A percentile compares a stretch with the other conserved stretches of the same genome.
Conservation (phyloP, 78 protist genomes). For the Isochrysis galbana region DNA sequence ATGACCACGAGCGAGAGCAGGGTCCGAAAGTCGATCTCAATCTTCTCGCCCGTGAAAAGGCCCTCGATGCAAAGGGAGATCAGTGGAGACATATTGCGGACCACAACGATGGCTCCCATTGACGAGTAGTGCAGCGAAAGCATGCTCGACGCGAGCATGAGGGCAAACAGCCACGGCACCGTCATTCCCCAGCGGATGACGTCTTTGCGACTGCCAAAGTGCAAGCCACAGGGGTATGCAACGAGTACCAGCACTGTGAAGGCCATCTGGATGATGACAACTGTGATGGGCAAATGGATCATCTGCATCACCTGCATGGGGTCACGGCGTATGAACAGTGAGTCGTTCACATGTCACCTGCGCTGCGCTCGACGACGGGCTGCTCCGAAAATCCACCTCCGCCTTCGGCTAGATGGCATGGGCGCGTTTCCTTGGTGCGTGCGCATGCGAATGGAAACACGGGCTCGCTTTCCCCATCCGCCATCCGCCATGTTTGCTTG, state of each 20-base stretch:
- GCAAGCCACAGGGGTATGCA: neutral
- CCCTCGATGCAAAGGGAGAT: neutral
- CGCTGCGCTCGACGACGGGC: no score
- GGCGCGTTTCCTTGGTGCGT: no score
- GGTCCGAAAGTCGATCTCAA: neutral
- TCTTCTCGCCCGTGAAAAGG: neutral
- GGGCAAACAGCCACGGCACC: neutral
- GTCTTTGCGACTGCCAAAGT: neutral
- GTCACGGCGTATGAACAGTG: neutral
- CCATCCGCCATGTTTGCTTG: no score
- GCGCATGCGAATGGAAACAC: no score
- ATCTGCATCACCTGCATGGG: neutral
- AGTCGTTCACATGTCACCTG: no score
- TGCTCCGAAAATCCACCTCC: no score
- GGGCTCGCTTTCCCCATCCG: no score
- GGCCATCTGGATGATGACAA: slow-evolving; percentile 10
- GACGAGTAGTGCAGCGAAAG: neutral
- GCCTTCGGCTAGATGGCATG: no score
- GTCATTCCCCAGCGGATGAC: neutral
- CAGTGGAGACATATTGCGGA: neutral
- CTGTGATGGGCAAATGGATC: neutral
- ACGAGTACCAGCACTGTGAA: neutral
- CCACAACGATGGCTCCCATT: neutral
- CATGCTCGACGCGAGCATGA: neutral
- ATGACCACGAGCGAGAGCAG: neutral